Percentiles rank a stretch among this genome's conserved stretches.
Conservation (phyloP, 2,329 filamentous ascomycete genomes). For the Trichoderma asperellum region DNA sequence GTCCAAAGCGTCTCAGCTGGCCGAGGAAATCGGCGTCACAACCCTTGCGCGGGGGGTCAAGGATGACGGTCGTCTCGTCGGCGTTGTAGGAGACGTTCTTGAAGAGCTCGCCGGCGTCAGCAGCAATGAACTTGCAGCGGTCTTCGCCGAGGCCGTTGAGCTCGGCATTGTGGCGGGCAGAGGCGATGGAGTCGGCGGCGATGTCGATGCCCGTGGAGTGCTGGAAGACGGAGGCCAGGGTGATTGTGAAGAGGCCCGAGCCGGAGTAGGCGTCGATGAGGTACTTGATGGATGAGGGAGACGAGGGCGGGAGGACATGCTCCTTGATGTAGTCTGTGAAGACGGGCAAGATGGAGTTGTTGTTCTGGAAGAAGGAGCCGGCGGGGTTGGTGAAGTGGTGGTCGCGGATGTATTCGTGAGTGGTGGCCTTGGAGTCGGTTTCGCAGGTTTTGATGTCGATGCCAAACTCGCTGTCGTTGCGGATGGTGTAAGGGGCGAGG, state of each 20-base stretch:
- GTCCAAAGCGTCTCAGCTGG: constrained; percentile 79
- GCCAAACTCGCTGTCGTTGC: constrained; percentile 59
- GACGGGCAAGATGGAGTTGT: constrained; percentile 89
- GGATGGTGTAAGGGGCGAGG: constrained; percentile 42
- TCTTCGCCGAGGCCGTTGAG: constrained; percentile 71
- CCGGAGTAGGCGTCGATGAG: constrained; percentile 98
- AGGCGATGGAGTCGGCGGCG: constrained; percentile 74
- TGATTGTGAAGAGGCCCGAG: constrained; percentile 95
- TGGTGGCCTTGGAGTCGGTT: constrained; percentile 79
- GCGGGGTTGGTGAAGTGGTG: constrained; percentile 90
- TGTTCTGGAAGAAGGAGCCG: constrained; percentile 98
- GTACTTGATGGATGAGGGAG: constrained; percentile 67
- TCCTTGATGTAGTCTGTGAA: constrained; percentile 89
- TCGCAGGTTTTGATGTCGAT: constrained; percentile 86
- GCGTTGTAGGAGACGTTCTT: constrained; percentile 71
- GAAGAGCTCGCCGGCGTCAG: constrained; percentile 85
- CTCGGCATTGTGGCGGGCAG: constrained; percentile 75
- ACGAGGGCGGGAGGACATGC: constrained; percentile 62
- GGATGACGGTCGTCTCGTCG: constrained; percentile 86
- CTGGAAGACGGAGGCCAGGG: constrained; percentile 82
- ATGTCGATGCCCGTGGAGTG: constrained; percentile 91
- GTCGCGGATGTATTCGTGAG: constrained; percentile 84
- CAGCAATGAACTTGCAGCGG: constrained; percentile 83
- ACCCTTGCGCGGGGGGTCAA: constrained; percentile 95
- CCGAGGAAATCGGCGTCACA: constrained; percentile 83